Conservation (phyloP, 331 rosid species). For the Acacia pycnantha region DNA sequence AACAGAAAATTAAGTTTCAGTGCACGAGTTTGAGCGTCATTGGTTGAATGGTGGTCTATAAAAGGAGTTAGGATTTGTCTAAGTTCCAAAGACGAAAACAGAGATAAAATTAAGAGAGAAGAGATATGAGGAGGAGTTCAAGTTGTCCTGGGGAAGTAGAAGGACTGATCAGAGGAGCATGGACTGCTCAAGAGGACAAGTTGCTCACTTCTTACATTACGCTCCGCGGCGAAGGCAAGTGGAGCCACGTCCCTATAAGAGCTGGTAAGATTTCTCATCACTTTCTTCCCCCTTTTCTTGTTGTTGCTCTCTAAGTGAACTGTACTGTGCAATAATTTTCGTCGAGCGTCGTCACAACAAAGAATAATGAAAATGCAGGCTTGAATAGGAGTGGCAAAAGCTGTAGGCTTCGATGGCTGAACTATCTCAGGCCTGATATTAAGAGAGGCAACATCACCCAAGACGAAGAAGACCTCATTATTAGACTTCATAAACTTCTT, state of each 20-base stretch:
- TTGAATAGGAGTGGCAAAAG: conserved; percentile 50
- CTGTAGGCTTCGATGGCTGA: conserved; percentile 51
- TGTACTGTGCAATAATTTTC: neutral
- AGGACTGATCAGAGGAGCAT: conserved; percentile 45
- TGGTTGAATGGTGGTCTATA: neutral
- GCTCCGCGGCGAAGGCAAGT: conserved; percentile 44
- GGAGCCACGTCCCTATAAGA: conserved; percentile 45
- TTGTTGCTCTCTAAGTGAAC: neutral
- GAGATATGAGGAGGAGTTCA: conserved; percentile 46
- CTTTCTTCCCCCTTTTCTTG: neutral
- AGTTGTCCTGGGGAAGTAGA: conserved; percentile 39
- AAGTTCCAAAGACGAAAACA: neutral
- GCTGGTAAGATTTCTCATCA: conserved; percentile 27
- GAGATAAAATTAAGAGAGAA: neutral
- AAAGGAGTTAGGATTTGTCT: neutral
- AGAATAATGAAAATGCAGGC: conserved; percentile 27
- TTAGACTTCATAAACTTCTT: conserved; percentile 29
- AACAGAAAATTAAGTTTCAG: neutral
- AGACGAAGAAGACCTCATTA: conserved; percentile 39
- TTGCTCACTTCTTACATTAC: conserved; percentile 26
- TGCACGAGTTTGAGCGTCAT: neutral
- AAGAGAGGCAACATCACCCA: conserved; percentile 53
- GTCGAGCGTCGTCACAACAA: neutral
- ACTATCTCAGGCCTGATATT: conserved; percentile 52
- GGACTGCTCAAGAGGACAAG: conserved; percentile 49